Evolutionary conservation across 208 protist species (phyloP).

Genomic region (Wallacemonas sp.): DNA sequence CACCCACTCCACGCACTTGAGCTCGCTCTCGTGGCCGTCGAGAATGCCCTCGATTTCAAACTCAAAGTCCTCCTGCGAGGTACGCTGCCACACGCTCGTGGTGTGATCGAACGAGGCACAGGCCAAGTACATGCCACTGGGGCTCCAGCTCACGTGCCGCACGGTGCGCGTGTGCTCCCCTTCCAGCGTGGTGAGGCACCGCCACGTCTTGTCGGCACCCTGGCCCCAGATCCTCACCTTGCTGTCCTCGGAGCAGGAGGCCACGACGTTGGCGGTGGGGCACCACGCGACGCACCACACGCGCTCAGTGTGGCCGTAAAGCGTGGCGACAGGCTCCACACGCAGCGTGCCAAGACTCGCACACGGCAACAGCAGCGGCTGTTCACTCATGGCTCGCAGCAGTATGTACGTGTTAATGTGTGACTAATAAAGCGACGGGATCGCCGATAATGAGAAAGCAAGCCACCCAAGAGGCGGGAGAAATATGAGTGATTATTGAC

Average conservation of each 20-base stretch:
- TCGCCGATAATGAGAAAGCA: no score
- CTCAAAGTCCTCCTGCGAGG: constrained; percentile 31
- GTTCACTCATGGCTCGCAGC: not conserved
- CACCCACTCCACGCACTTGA: constrained; percentile 89
- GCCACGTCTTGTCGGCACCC: constrained; percentile 33
- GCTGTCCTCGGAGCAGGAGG: constrained; percentile 70
- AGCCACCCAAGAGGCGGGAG: no score
- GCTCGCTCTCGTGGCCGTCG: constrained; percentile 92
- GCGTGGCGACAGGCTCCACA: constrained; percentile 40
- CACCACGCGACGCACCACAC: constrained; percentile 89
- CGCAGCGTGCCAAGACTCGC: constrained; percentile 10
- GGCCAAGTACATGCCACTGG: constrained; percentile 74
- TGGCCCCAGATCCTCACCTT: constrained; percentile 71
- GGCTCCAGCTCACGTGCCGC: constrained; percentile 83
- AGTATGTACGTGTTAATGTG: not conserved
- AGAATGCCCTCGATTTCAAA: constrained; percentile 77
- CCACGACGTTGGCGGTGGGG: constrained; percentile 65
- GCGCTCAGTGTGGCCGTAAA: constrained; percentile 67
- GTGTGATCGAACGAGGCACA: constrained; percentile 87
- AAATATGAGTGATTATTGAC: no score
- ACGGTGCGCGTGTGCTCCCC: constrained; percentile 81
- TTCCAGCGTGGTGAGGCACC: constrained; percentile 50
- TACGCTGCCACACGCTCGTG: constrained; percentile 68
- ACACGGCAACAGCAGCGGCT: constrained; percentile 24
- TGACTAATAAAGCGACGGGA: not conserved